A percentile compares a stretch with the other conserved stretches of the same genome.
Conservation (phyloP, 345 rosid genomes). For the Eucalyptus sp. region DNA sequence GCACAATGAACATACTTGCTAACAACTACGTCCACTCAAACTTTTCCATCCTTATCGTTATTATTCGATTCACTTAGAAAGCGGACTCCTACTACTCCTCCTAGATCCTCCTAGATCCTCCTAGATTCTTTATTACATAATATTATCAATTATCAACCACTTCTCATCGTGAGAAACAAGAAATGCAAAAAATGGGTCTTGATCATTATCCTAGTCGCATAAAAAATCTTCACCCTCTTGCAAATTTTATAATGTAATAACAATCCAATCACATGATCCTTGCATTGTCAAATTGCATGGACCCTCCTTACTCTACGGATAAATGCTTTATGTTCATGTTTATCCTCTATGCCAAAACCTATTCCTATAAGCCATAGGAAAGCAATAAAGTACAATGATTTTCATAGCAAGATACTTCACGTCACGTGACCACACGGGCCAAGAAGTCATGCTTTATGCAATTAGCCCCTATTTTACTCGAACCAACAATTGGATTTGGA, state of each 20-base stretch:
- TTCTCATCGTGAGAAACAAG: neutral
- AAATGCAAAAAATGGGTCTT: neutral
- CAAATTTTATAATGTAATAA: neutral
- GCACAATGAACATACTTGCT: neutral
- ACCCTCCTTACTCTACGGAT: neutral
- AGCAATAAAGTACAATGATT: neutral
- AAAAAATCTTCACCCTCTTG: neutral
- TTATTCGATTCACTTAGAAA: neutral
- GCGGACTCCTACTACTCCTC: neutral
- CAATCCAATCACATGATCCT: neutral
- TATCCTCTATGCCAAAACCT: neutral
- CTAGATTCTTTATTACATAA: neutral
- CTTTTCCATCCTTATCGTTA: neutral
- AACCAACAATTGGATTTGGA: neutral
- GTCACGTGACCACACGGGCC: neutral
- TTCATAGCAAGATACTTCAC: neutral
- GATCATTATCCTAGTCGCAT: neutral
- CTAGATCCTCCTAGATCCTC: neutral
- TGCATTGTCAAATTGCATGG: neutral
- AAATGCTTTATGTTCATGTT: neutral
- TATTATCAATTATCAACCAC: neutral
- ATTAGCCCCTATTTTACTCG: neutral
- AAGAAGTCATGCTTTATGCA: neutral
- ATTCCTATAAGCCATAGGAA: neutral
- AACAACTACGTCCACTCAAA: neutral